Evolutionary conservation across 2,329 filamentous ascomycete species (phyloP).

Genomic region (Pestalotiopsis sp.): DNA sequence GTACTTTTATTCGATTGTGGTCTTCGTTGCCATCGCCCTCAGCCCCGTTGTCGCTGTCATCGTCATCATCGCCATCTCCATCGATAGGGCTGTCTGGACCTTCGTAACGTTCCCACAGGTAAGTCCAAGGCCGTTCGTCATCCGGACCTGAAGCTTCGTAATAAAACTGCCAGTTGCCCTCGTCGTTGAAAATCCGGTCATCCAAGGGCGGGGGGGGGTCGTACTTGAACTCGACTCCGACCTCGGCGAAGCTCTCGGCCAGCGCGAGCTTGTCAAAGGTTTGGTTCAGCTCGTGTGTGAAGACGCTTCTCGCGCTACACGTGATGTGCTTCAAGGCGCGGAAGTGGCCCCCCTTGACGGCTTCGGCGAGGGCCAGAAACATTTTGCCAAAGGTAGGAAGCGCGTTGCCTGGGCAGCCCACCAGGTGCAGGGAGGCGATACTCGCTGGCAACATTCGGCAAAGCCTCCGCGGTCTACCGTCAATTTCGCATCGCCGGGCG

Average conservation of each 20-base stretch:
- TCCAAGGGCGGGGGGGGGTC: not conserved
- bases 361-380: not conserved
- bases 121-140: not conserved
- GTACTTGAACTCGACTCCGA: not conserved
- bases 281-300: not conserved
- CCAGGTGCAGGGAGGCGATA: not conserved
- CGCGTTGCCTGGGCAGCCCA: not conserved
- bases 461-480: not conserved
- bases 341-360: not conserved
- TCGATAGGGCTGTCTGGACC: not conserved
- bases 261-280: not conserved
- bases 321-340: not conserved
- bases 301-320: not conserved
- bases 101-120: not conserved
- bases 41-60: not conserved
- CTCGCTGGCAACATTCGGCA: not conserved
- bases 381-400: not conserved
- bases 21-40: no score
- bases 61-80: not conserved
- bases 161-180: not conserved
- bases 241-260: not conserved
- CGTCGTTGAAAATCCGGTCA: not conserved
- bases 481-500: not conserved
- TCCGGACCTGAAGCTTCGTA: not conserved
- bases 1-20: no score